Evolutionary conservation across 2,329 filamentous ascomycete species (phyloP).

Genomic region (Biscogniauxia marginata): DNA sequence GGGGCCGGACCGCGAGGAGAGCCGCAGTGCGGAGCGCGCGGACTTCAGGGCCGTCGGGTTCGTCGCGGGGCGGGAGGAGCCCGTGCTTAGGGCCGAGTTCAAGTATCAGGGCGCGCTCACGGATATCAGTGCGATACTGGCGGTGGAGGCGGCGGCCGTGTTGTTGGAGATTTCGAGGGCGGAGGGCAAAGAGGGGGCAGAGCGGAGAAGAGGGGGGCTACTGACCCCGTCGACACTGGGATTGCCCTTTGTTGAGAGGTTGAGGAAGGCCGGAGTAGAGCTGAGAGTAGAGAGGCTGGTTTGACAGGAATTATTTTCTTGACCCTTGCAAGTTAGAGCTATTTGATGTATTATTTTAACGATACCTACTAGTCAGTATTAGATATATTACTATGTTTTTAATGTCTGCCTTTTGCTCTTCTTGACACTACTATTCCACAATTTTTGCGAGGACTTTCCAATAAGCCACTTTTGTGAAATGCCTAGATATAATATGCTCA

Average conservation of each 20-base stretch:
- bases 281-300: not conserved
- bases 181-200: not conserved
- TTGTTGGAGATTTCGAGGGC: not conserved
- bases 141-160: constrained; percentile 3
- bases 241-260: constrained; percentile 1
- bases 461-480: too few relatives aligned
- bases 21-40: constrained; percentile 1
- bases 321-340: too few relatives aligned
- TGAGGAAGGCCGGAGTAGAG: not conserved
- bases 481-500: too few relatives aligned
- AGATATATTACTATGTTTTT: too few relatives aligned
- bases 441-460: too few relatives aligned
- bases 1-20: constrained; percentile 2
- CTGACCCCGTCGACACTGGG: constrained; percentile 4
- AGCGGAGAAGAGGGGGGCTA: not conserved
- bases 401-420: too few relatives aligned
- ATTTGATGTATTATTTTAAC: too few relatives aligned
- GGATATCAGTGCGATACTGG: constrained; percentile 4
- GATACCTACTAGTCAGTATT: too few relatives aligned
- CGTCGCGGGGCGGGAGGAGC: not conserved
- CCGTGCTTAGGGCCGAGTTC: not conserved
- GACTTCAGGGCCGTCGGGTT: constrained; percentile 2
- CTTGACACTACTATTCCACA: too few relatives aligned
- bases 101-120: not conserved
- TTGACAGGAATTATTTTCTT: too few relatives aligned